Conservation (phyloP, 257 asterid species). For the Cynanchum wilfordii region DNA sequence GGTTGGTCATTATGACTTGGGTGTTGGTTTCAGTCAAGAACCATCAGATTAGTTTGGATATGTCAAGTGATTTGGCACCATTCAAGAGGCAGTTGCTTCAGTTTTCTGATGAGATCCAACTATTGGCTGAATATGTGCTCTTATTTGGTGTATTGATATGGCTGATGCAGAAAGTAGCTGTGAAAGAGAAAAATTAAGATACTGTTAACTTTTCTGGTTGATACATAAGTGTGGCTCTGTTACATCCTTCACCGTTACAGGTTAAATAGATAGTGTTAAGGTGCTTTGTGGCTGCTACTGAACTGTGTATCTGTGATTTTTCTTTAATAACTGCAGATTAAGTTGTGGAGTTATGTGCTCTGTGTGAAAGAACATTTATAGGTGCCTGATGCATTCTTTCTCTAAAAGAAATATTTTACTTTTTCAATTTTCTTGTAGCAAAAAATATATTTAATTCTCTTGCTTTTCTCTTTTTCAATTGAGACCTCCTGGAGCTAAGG, state of each 20-base stretch:
- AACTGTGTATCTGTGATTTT: background rate
- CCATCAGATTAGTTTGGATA: background rate
- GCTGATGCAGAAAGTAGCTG: slow-evolving; percentile 7
- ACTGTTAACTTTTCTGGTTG: slow-evolving; percentile 13
- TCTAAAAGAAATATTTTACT: background rate
- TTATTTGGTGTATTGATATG: background rate
- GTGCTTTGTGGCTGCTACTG: background rate
- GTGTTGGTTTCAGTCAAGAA: background rate
- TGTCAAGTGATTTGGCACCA: slow-evolving; percentile 13
- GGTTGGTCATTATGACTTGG: background rate
- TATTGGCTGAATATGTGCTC: background rate
- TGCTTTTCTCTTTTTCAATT: background rate
- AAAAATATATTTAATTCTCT: background rate
- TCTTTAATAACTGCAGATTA: background rate
- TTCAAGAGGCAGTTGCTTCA: slow-evolving; percentile 18
- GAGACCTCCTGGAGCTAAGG: background rate
- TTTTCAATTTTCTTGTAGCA: background rate
- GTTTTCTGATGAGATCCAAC: background rate
- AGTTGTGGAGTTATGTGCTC: background rate
- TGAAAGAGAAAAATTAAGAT: slow-evolving; percentile 6
- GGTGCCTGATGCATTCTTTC: background rate
- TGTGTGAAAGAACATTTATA: slow-evolving; percentile 4
- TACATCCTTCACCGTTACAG: background rate
- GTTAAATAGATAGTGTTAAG: background rate
- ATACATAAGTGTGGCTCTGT: slow-evolving; percentile 2